Base-by-base conservation (phyloP, 768 basidiomycete genomes). In the Symmetrospora coprosmae region DNA sequence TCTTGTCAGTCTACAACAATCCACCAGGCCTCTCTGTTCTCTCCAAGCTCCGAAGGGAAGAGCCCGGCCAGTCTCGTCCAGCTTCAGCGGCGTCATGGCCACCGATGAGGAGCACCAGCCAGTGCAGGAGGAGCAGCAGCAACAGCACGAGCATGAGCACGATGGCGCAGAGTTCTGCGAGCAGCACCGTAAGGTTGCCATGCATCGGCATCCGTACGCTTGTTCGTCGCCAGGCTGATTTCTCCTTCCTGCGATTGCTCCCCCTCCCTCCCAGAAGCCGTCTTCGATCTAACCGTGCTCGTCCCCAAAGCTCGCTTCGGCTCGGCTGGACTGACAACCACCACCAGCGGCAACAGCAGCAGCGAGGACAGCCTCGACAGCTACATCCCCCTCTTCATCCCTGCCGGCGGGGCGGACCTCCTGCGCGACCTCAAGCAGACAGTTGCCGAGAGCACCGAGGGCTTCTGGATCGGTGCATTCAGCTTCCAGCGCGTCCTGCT, bases 401-500 rank as follows among this genome's bases (percentile, higher is more conserved):
- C 65, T 40, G 64, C 66, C 34, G 50, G 52, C 21, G 58, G 61
- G 5, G 56, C 55, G 21, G 67, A 68, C 39, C 66, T 73, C 30
- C 28, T 58, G 17, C 72, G 73, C 52, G 72, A 73, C 63, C 67
- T 76, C 56, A 72, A 72, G 48, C 63, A 71, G 8, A 66, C 68
- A 19, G 64, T 76, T 52, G 70, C 71, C 50, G 75, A 76, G 41
- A 72, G 70, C 52, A 67, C 72, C 2, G 74, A 73, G 21, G 74
- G 74, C 0, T 76, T 74, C 67, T 76, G 74, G 74, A 69, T 76
- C 43, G 75, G 75, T 4, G 71, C 74, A 1, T 75, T 74, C 63
- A 74, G 73, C 6, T 67, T 75, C 39, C 62, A 59, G 17, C 63
- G 66, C 1, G 33, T 64, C 34, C 55, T 43, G 40, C 55, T 64